Evolutionary conservation across 352 stramenopile genomes (phyloP).

Genomic region (Elongisporangium anandrum): DNA sequence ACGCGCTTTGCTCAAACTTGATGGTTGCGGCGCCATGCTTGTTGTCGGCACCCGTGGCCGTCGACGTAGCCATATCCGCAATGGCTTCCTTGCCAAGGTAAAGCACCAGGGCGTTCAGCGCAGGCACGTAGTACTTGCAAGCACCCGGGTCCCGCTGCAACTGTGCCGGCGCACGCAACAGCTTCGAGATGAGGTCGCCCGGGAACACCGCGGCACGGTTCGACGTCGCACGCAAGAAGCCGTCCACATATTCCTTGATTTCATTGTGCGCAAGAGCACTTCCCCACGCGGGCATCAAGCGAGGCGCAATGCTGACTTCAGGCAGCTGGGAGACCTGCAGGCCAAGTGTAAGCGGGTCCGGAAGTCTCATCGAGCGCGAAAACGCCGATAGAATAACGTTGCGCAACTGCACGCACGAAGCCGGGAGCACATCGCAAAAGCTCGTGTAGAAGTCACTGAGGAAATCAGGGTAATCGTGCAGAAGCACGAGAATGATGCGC

Average conservation of each 20-base stretch:
- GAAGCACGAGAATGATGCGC: conserved; percentile 95
- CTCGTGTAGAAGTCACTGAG: conserved; percentile 97
- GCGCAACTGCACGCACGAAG: conserved; percentile 96
- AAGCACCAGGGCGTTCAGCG: conserved; percentile 89
- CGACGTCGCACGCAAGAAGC: conserved; percentile 90
- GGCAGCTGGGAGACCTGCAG: conserved; percentile 97
- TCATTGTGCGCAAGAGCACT: conserved; percentile 87
- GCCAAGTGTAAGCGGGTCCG: conserved; percentile 97
- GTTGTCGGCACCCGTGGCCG: conserved; percentile 18
- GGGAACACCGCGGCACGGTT: conserved; percentile 89
- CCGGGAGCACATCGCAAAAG: conserved; percentile 97
- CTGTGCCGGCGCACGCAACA: conserved; percentile 55
- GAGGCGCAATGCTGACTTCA: conserved; percentile 93
- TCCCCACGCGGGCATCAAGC: conserved; percentile 93
- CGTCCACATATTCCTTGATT: conserved; percentile 94
- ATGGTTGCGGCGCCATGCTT: conserved; percentile 36
- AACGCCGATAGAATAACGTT: conserved; percentile 98
- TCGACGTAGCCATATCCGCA: conserved; percentile 62
- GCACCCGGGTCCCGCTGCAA: conserved; percentile 61
- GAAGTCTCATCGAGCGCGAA: conserved; percentile 95
- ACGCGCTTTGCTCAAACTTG: conserved; percentile 84
- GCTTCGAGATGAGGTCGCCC: conserved; percentile 67
- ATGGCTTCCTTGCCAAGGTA: conserved; percentile 86
- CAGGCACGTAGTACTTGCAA: conserved; percentile 90
- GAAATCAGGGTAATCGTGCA: conserved; percentile 99